Evolutionary conservation across 768 basidiomycete species (phyloP).

Genomic region (Pleurotus giganteus): DNA sequence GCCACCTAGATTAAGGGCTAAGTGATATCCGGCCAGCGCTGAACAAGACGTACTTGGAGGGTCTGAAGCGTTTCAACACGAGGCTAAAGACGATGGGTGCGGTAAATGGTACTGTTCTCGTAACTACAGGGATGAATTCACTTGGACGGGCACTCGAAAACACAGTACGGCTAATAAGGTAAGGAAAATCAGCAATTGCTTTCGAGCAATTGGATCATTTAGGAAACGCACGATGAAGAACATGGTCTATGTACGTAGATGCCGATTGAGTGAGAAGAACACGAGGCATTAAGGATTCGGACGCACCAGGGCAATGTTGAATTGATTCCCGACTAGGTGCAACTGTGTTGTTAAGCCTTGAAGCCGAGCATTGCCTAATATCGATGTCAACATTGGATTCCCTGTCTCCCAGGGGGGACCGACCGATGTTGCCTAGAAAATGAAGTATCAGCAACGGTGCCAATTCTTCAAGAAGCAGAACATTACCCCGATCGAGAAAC

Average conservation of each 20-base stretch:
- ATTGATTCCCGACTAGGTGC: slow-evolving; percentile 53
- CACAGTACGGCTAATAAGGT: slow-evolving; percentile 46
- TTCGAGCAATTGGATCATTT: neutral
- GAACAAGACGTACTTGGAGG: slow-evolving; percentile 46
- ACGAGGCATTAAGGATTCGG: neutral
- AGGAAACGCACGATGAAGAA: slow-evolving; percentile 59
- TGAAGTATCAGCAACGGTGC: neutral
- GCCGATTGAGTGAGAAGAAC: neutral
- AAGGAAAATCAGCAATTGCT: neutral
- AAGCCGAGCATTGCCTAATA: slow-evolving; percentile 62
- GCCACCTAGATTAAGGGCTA: slow-evolving; percentile 39
- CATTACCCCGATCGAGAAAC: slow-evolving; percentile 61
- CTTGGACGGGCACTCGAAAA: slow-evolving; percentile 74
- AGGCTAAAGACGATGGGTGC: slow-evolving; percentile 29
- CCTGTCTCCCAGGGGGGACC: slow-evolving; percentile 8
- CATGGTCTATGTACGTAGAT: slow-evolving; percentile 46
- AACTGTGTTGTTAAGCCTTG: slow-evolving; percentile 61
- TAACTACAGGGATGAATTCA: slow-evolving; percentile 22
- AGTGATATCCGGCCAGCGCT: neutral
- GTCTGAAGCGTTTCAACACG: slow-evolving; percentile 61
- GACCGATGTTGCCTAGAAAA: slow-evolving; percentile 55
- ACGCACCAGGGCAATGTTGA: slow-evolving; percentile 64
- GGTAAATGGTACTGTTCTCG: slow-evolving; percentile 4
- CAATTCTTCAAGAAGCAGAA: neutral
- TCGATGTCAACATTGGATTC: neutral